Evolutionary conservation across 768 basidiomycete species (phyloP), one percentile per base, ranked within the genome.

Genomic region (Suillus clintonianus): DNA sequence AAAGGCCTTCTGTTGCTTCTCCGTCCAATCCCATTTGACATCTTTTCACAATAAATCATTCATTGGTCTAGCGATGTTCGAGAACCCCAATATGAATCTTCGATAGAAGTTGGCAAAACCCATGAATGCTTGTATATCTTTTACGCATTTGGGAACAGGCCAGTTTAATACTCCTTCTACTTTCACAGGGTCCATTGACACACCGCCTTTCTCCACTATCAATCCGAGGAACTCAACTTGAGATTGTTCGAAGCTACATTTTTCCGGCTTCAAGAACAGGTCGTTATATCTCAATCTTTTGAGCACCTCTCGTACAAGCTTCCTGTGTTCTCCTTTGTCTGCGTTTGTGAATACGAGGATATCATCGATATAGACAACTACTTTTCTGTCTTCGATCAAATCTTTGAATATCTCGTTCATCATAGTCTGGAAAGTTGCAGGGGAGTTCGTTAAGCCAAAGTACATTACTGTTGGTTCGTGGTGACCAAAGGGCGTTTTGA

Each of bases 321-420:
- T 37, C 0, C 58, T 41, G 36, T 75, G 70, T 8, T 62, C 27
- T 37, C 71, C 67, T 14, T 65, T 59, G 9, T 54, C n/a, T 3
- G 58, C 34, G 3, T 68, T 48, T 1, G 68, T 71, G 41, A 69
- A 79, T 50, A 80, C 75, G 55, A 82, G 65, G 32, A 83, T 79
- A 62, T 84, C 75, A 61, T 82, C 81, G 39, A 84, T 66, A 66
- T 86, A 82, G 47, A 84, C 77, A 0, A 73, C 65, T n/a, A 86
- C 76, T 0, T 74, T 73, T 32, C 43, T n/a, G n/a, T n/a, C 43
- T 4, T 45, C 43, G 0, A 82, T 71, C 55, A 77, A 2, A 45
- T 80, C 70, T 10, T 61, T 19, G 50, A 79, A 72, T 6, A 78
- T 60, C 66, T 71, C 67, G 64, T 78, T 72, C 69, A 76, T 76